Conservation (phyloP, 2,329 filamentous ascomycete genomes). For the Dactylonectria macrodidyma region DNA sequence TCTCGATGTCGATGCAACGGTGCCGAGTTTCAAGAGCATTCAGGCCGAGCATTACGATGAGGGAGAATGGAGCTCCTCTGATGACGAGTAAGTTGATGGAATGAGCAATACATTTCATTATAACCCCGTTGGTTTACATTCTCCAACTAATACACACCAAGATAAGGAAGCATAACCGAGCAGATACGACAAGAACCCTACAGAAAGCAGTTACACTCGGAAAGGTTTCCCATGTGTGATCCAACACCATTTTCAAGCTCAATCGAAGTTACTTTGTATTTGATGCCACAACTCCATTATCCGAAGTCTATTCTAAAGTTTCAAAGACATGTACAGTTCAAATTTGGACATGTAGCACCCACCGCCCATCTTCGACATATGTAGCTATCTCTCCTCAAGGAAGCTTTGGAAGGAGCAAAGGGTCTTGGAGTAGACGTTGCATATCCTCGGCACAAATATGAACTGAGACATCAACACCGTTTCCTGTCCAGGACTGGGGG, state of each 20-base stretch:
- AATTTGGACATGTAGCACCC: too few relatives aligned
- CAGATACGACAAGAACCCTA: too few relatives aligned
- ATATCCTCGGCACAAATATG: conserved; percentile 37
- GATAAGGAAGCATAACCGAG: too few relatives aligned
- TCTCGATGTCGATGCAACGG: background rate
- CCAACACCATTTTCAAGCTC: too few relatives aligned
- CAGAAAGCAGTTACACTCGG: too few relatives aligned
- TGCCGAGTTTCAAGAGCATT: background rate
- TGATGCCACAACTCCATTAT: too few relatives aligned
- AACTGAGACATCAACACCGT: conserved; percentile 43
- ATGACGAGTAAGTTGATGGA: background rate
- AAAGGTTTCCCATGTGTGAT: too few relatives aligned
- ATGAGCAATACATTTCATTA: background rate
- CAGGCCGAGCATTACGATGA: background rate
- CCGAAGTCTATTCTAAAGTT: background rate
- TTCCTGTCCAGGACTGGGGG: conserved; percentile 39
- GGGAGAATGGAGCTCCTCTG: background rate
- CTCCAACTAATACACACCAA: too few relatives aligned
- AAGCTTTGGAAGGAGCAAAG: conserved; percentile 30
- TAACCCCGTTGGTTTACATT: background rate
- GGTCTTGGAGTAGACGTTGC: conserved; percentile 35
- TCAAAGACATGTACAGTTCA: too few relatives aligned
- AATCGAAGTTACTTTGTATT: too few relatives aligned
- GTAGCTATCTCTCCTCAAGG: background rate
- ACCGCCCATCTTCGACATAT: too few relatives aligned